Percentiles rank a stretch among this genome's conserved stretches.
These are phyloP conservation scores for Hyaloscypha variabilis DNA, from an alignment of 495 filamentous ascomycete species.

Conservation along the genomic window DNA sequence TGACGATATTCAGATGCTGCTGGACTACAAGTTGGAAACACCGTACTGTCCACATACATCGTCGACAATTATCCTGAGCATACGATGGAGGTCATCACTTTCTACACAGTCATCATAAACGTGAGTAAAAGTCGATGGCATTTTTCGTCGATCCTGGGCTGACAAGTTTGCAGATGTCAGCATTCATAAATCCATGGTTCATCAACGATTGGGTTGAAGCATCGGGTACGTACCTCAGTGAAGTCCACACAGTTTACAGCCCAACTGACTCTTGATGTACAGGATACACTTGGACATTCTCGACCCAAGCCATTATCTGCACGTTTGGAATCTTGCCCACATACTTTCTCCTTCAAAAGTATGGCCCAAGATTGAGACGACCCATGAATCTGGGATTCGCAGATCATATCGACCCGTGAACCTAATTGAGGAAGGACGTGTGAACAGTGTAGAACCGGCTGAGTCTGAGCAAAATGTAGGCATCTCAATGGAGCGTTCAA, in stretches of 20 bases:
- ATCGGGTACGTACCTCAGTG: not conserved
- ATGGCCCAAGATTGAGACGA: slow-evolving; percentile 2
- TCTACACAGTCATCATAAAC: slow-evolving; percentile 65
- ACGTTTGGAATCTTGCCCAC: slow-evolving; percentile 6
- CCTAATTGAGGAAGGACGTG: not conserved
- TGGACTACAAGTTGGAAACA: slow-evolving; percentile 66
- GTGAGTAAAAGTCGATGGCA: not conserved
- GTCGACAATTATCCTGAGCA: slow-evolving; percentile 62
- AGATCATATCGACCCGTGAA: slow-evolving; percentile 5
- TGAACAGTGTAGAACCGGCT: not conserved
- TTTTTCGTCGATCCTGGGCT: not conserved
- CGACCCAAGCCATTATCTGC: slow-evolving; percentile 8
- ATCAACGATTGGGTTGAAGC: slow-evolving; percentile 9
- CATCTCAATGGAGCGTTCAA: too few relatives aligned
- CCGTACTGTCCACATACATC: slow-evolving; percentile 56
- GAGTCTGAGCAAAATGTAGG: too few relatives aligned
- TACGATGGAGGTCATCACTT: slow-evolving; percentile 60
- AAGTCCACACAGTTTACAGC: not conserved
- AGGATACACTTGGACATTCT: slow-evolving; percentile 14
- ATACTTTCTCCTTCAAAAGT: slow-evolving; percentile 6
- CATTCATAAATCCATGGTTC: slow-evolving; percentile 13
- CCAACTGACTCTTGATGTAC: not conserved
- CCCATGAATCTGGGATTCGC: slow-evolving; percentile 10
- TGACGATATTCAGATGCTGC: slow-evolving; percentile 46
- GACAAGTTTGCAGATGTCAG: not conserved